These are phyloP conservation scores for Cyberlindnera veronae DNA, from an alignment of 805 yeast genomes.

Conservation along the genomic window DNA sequence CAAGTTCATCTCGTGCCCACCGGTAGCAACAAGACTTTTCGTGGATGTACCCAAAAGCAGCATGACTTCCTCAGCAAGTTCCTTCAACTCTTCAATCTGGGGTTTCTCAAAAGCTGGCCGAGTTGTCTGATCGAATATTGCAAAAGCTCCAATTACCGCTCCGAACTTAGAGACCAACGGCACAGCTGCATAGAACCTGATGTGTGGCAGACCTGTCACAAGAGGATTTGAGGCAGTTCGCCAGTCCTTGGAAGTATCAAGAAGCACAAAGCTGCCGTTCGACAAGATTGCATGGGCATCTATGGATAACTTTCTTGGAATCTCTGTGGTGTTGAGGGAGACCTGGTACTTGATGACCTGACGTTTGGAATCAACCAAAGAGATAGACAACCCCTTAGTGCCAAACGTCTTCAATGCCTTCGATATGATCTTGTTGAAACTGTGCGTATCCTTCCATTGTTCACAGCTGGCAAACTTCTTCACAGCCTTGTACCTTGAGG, in stretches of 20 bases:
- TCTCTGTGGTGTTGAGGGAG: conserved; percentile 44
- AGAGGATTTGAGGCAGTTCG: conserved; percentile 59
- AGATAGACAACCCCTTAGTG: conserved; percentile 53
- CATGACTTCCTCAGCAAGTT: conserved; percentile 41
- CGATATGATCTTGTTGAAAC: conserved; percentile 38
- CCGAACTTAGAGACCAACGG: conserved; percentile 44
- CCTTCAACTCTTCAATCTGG: conserved; percentile 35
- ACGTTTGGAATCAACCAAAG: conserved; percentile 47
- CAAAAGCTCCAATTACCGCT: conserved; percentile 50
- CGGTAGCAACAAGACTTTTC: conserved; percentile 4
- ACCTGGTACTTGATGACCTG: conserved; percentile 50
- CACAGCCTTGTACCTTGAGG: conserved; percentile 41
- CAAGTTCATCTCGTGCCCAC: conserved; percentile 9
- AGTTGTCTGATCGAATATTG: conserved; percentile 52
- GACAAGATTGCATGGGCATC: conserved; percentile 71
- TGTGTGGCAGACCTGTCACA: conserved; percentile 56
- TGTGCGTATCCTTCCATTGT: conserved; percentile 46
- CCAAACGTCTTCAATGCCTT: conserved; percentile 40
- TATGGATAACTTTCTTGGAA: conserved; percentile 54
- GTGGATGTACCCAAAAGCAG: conserved; percentile 36
- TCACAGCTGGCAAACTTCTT: conserved; percentile 35
- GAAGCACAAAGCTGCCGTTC: conserved; percentile 46
- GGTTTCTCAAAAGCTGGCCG: conserved; percentile 35
- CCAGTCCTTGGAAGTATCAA: conserved; percentile 70
- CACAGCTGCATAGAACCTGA: conserved; percentile 63